phyloP scores from a whole-genome alignment of 192 early-diverging fungal species.

The Allomyces macrogynus region DNA sequence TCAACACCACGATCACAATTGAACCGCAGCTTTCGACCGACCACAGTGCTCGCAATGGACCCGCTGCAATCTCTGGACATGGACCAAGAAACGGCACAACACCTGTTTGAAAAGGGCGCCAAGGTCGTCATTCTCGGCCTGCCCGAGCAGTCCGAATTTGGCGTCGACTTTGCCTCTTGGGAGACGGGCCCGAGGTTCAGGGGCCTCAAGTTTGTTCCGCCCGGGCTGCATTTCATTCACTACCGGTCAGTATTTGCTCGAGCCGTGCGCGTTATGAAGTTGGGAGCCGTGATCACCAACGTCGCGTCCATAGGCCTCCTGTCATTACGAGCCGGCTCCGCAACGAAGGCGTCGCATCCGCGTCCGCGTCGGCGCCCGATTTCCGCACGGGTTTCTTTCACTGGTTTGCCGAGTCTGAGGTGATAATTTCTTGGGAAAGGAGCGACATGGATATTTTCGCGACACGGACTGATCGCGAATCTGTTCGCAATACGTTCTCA shows the following conservation, averaged over 20 bases:
- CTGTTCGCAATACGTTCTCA: slow-evolving; percentile 11
- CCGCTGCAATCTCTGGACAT: slow-evolving; percentile 15
- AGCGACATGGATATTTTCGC: background rate
- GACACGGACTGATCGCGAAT: slow-evolving; percentile 7
- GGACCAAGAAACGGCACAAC: slow-evolving; percentile 64
- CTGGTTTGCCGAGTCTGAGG: slow-evolving; percentile 43
- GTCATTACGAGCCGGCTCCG: background rate
- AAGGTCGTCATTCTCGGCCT: slow-evolving; percentile 64
- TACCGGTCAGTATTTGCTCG: slow-evolving; percentile 37
- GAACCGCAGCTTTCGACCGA: no score
- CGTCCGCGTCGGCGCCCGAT: slow-evolving; percentile 14
- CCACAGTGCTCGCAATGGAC: no score
- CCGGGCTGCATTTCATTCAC: slow-evolving; percentile 82
- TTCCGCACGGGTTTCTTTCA: slow-evolving; percentile 58
- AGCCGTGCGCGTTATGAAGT: slow-evolving; percentile 3
- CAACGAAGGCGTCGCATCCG: slow-evolving; percentile 6
- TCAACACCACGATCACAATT: no score
- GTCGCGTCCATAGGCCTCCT: slow-evolving; percentile 3
- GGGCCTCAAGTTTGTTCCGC: slow-evolving; percentile 82
- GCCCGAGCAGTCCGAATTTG: slow-evolving; percentile 62
- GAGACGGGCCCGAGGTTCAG: slow-evolving; percentile 72
- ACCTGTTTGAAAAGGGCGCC: slow-evolving; percentile 53
- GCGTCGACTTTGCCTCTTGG: slow-evolving; percentile 81
- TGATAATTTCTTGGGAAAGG: slow-evolving; percentile 5
- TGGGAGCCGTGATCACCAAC: slow-evolving; percentile 5